Conservation (phyloP, 2,329 filamentous ascomycete species). For the Gliomastix tumulicola region DNA sequence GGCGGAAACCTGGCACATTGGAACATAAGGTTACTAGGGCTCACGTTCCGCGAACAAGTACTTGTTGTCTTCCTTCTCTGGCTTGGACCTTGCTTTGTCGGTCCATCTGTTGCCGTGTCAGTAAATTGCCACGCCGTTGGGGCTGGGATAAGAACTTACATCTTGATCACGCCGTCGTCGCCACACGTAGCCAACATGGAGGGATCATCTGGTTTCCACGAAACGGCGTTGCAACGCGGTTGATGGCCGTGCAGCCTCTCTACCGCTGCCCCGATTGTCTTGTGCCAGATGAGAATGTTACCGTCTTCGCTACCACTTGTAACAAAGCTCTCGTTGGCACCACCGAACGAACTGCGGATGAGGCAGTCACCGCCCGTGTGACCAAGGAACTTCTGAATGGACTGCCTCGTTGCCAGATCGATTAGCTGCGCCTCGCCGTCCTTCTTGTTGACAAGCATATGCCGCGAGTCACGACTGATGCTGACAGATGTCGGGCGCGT, state of each 20-base stretch:
- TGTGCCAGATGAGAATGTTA: slow-evolving; percentile 84
- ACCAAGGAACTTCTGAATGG: slow-evolving; percentile 69
- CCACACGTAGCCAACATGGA: slow-evolving; percentile 86
- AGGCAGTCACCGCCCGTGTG: slow-evolving; percentile 70
- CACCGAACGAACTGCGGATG: slow-evolving; percentile 79
- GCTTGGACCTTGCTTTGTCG: background rate
- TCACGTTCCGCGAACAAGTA: background rate
- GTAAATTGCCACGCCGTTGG: background rate
- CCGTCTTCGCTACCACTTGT: slow-evolving; percentile 82
- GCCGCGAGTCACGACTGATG: slow-evolving; percentile 73
- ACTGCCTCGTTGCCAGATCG: slow-evolving; percentile 64
- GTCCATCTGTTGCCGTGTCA: slow-evolving; percentile 1
- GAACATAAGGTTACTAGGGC: no score
- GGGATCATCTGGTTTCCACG: slow-evolving; percentile 81
- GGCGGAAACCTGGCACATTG: no score
- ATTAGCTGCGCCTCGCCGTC: slow-evolving; percentile 73
- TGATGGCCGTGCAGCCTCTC: slow-evolving; percentile 70
- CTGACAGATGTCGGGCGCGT: slow-evolving; percentile 69
- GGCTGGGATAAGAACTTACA: slow-evolving; percentile 53
- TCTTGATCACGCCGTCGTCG: slow-evolving; percentile 77
- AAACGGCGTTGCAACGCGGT: slow-evolving; percentile 75
- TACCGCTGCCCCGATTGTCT: slow-evolving; percentile 68
- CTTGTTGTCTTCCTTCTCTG: background rate
- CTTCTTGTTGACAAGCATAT: slow-evolving; percentile 75
- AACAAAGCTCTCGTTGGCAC: slow-evolving; percentile 86